Evolutionary conservation across 805 yeast genomes (phyloP).

Genomic region (Candida nonsorbophila): DNA sequence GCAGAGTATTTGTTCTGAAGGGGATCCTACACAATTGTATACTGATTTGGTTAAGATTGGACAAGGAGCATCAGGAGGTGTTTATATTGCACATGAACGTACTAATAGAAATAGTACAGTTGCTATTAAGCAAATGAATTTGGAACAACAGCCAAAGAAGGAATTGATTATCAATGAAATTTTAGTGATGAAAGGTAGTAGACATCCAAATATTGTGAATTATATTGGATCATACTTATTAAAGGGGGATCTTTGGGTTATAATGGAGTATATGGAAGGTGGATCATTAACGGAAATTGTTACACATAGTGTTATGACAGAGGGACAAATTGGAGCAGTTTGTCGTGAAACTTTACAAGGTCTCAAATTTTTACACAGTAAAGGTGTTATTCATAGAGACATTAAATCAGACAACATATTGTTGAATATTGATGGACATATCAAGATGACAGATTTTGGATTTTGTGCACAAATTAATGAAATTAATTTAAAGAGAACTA

Average conservation of each 20-base stretch:
- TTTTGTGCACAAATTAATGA: slow-evolving; percentile 81
- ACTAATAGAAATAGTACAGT: slow-evolving; percentile 50
- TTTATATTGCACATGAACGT: slow-evolving; percentile 74
- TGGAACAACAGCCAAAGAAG: slow-evolving; percentile 92
- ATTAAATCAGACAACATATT: slow-evolving; percentile 92
- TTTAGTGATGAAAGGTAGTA: slow-evolving; percentile 88
- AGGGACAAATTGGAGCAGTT: slow-evolving; percentile 92
- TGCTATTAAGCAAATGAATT: slow-evolving; percentile 95
- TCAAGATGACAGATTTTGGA: slow-evolving; percentile 92
- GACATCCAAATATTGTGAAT: slow-evolving; percentile 89
- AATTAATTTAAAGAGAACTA: slow-evolving; percentile 75
- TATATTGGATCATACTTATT: slow-evolving; percentile 80
- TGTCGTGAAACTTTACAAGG: slow-evolving; percentile 89
- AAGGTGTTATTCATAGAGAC: slow-evolving; percentile 93
- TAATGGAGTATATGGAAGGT: slow-evolving; percentile 99
- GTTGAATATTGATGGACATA: slow-evolving; percentile 76
- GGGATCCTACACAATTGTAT: slow-evolving; percentile 75
- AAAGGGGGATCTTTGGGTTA: slow-evolving; percentile 86
- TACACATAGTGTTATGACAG: slow-evolving; percentile 83
- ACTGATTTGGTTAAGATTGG: slow-evolving; percentile 78
- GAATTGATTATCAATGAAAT: slow-evolving; percentile 94
- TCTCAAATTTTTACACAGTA: slow-evolving; percentile 78
- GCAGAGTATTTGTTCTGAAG: slow-evolving; percentile 71
- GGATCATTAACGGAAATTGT: slow-evolving; percentile 95
- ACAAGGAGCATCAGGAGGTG: slow-evolving; percentile 98